Percentiles rank a stretch among this genome's conserved stretches.
Conservation (phyloP, 176 grass and related monocot species). For the Hordeum marinum region DNA sequence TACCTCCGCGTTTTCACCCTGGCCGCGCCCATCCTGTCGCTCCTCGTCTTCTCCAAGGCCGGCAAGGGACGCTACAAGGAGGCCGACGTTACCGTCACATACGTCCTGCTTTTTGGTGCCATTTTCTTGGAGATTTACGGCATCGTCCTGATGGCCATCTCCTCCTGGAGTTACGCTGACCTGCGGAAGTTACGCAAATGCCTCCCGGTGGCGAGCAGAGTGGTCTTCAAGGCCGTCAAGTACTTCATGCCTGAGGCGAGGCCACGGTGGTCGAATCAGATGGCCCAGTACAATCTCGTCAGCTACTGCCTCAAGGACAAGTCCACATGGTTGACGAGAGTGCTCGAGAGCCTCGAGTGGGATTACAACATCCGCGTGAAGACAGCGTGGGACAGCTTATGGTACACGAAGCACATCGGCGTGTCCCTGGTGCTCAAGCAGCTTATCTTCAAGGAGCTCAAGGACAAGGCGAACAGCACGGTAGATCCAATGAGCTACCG, state of each 20-base stretch:
- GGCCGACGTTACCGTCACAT: conserved; percentile 3
- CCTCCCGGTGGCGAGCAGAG: background rate
- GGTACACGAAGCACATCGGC: background rate
- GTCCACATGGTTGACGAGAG: background rate
- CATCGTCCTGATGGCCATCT: background rate
- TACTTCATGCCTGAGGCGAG: background rate
- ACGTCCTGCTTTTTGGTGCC: conserved; percentile 10
- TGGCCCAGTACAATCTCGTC: conserved; percentile 24
- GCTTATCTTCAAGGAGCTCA: conserved; percentile 7
- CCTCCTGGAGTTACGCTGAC: conserved; percentile 1
- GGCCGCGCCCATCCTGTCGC: background rate
- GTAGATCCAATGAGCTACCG: background rate
- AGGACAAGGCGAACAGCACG: conserved; percentile 17
- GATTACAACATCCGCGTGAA: conserved; percentile 13
- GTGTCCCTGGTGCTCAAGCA: conserved; percentile 9
- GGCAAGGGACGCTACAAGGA: background rate
- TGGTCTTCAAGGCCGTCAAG: background rate
- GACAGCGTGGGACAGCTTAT: conserved; percentile 18
- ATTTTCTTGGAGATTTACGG: conserved; percentile 10
- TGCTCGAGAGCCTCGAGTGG: conserved; percentile 22
- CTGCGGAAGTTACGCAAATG: background rate
- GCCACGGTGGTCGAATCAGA: conserved; percentile 23
- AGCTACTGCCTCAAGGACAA: conserved; percentile 17
- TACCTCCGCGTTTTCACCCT: conserved; percentile 22
- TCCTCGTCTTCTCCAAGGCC: background rate